Evolutionary conservation across 176 grass and related monocot species (phyloP), one percentile per base, ranked within the genome.

Genomic region (Raddia distichophylla): DNA sequence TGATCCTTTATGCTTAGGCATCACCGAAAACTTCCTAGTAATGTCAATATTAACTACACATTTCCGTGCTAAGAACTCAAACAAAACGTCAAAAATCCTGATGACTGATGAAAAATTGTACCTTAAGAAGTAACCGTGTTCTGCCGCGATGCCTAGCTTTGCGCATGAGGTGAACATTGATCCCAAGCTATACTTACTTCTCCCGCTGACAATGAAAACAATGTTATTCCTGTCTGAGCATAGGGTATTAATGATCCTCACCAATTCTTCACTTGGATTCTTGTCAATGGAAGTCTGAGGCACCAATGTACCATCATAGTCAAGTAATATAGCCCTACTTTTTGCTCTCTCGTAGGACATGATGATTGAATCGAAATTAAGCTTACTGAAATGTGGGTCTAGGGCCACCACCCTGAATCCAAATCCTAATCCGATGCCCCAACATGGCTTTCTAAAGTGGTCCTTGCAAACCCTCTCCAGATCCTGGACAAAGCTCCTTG

Each of bases 241-340:
- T 47, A 97, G 66, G n/a, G 72, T 68, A 51, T 94, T 90, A n/a
- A 97, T 72, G 65, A 94, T 89, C 50, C 69, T 90, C 68, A 90
- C 67, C 69, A 94, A 84, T 45, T 89, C 81, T 62, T 22, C 49
- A 53, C 85, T 92, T 2, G 94, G 94, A 43, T 17, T 59, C 82
- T 97, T 94, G 67, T 90, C 51, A 18, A 97, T 78, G 27, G 82
- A 62, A 63, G 84, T 2, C 67, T 83, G 91, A 34, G 89, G 87
- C 70, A 97, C 87, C 87, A 97, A 60, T 47, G 94, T 97, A 34
- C 94, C 94, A 77, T 97, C 94, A 79, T 97, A 97, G 69, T 97
- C 94, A 0, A 97, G 68, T 5, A 97, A 88, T 78, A 97, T 94
- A 53, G 83, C 91, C 35, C 94, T 87, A 45, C 84, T 90, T 53